Evolutionary conservation across 805 yeast genomes (phyloP).

Genomic region (Maudiozyma turicensis): DNA sequence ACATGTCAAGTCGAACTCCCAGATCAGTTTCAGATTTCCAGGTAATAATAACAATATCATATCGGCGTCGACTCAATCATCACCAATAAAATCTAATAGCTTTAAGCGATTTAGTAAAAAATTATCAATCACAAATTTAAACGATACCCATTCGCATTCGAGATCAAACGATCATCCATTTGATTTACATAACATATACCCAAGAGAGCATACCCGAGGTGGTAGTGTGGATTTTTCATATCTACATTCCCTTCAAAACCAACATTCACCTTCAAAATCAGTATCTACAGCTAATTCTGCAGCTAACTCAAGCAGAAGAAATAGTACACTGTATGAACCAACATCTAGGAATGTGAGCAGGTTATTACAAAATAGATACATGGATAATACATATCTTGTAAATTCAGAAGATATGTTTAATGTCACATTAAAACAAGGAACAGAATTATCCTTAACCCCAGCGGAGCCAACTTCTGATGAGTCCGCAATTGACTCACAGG

Average conservation of each 20-base stretch:
- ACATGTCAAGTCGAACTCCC: constrained; percentile 19
- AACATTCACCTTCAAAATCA: constrained; percentile 27
- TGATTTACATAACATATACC: not conserved
- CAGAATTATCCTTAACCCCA: not conserved
- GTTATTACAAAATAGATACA: constrained; percentile 7
- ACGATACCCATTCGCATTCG: constrained; percentile 11
- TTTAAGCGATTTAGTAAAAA: constrained; percentile 24
- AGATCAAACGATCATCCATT: not conserved
- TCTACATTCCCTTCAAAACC: constrained; percentile 22
- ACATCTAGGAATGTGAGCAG: constrained; percentile 8
- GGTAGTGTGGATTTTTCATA: constrained; percentile 27
- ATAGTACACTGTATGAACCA: constrained; percentile 11
- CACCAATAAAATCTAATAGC: constrained; percentile 23
- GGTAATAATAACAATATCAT: not conserved
- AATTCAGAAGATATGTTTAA: constrained; percentile 2
- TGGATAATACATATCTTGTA: constrained; percentile 4
- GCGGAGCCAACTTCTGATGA: constrained; percentile 5
- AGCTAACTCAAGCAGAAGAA: constrained; percentile 8
- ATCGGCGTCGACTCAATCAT: constrained; percentile 14
- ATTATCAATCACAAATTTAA: constrained; percentile 24
- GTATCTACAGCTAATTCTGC: constrained; percentile 7
- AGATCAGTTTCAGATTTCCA: constrained; percentile 5
- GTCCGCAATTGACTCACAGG: constrained; percentile 5
- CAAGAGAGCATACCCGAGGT: constrained; percentile 15
- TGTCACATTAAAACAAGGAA: not conserved